Base-by-base conservation (phyloP, 116 monocot species). In the Phalaenopsis hybrid region DNA sequence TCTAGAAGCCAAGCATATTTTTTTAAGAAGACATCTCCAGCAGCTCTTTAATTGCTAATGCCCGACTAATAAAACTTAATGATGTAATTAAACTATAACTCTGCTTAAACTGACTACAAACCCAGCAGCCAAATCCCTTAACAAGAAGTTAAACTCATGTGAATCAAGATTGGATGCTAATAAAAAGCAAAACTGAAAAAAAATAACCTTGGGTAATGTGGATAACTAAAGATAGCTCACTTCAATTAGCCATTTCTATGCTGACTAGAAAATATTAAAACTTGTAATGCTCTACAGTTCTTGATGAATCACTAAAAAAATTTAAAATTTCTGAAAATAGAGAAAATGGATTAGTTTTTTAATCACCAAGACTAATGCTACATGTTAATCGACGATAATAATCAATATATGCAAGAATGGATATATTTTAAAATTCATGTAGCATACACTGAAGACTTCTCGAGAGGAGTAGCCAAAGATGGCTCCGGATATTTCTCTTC, bases 401-500 rank as follows among this genome's bases (percentile, higher is more conserved):
- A 45, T 44, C 21, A 75, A 75, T 2, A 75, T 8, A 44, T 20
- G 46, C 18, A 75, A 4, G 8, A 45, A 21, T 9, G 44, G 21
- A 45, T 75, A 8, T 45, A 75, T n/a, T 75, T 46, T 77, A 77
- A 51, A 28, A 31, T 50, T 8, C 10, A 77, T 12, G 75, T 31
- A 77, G 9, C 85, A 50, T 90, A 96, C 94, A 92, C 80, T 81
- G 90, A 85, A 89, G 88, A 85, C 81, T 91, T 93, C 31, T 97
- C 89, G 11, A 88, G 86, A 25, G 97, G 91, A 70, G 94, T 93
- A 57, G 84, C 80, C 73, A 94, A 82, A 61, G 92, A 72, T 34
- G 93, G 97, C 79, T 88, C 79, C 21, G 97, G 97, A 84, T 85
- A 94, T 50, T 94, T 94, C 44, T 97, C 91, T 83, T 97, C 97